phyloP scores from a whole-genome alignment of 257 asterid genomes.

The Solanum gandarillasii region DNA sequence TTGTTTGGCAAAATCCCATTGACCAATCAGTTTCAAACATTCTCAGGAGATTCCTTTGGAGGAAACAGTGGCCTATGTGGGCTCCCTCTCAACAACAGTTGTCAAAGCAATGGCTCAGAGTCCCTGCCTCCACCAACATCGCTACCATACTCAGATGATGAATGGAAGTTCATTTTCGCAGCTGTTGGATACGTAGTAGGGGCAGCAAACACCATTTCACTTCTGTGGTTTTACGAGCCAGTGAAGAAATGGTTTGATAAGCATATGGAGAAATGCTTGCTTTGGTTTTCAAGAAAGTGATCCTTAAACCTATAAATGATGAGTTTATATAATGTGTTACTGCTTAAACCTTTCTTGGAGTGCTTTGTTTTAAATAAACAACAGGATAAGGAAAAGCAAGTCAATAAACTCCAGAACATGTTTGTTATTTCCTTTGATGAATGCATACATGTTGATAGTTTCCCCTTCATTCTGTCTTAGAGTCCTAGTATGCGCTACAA shows the following conservation, averaged over 20 bases:
- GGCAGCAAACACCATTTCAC: slow-evolving; percentile 39
- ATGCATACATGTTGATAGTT: no score
- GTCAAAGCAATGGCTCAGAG: neutral
- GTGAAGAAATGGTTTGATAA: slow-evolving; percentile 27
- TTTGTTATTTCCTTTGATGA: no score
- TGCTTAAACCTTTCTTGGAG: no score
- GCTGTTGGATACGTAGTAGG: slow-evolving; percentile 54
- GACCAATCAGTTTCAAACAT: slow-evolving; percentile 30
- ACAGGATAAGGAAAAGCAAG: no score
- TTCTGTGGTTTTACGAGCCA: slow-evolving; percentile 33
- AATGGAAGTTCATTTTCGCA: slow-evolving; percentile 19
- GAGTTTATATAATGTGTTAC: neutral
- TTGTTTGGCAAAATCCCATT: slow-evolving; percentile 34
- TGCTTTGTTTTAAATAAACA: no score
- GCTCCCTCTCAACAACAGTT: slow-evolving; percentile 19
- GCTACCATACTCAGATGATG: neutral
- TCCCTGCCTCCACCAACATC: neutral
- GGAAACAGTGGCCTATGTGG: slow-evolving; percentile 54
- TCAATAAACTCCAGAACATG: no score
- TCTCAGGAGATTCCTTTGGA: slow-evolving; percentile 16
- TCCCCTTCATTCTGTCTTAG: no score
- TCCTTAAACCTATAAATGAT: neutral
- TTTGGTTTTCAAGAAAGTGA: neutral
- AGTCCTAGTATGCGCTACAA: no score
- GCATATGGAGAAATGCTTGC: slow-evolving; percentile 8